A percentile compares a stretch with the other conserved stretches of the same genome.
Evolutionary conservation across 2,329 filamentous ascomycete species (phyloP).

Genomic region (Metarhizium guizhouense): DNA sequence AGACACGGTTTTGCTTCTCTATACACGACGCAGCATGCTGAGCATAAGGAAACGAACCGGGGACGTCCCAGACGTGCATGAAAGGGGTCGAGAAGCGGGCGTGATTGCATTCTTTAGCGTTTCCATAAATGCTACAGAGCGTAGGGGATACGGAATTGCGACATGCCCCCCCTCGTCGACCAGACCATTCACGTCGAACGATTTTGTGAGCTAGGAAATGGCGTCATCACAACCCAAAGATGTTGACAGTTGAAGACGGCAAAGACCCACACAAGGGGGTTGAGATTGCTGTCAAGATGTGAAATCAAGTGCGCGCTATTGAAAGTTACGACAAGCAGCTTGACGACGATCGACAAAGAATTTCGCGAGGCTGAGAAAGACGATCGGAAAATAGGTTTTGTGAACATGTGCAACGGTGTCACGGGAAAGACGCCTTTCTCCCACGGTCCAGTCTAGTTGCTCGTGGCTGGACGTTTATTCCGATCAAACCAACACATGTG

Average conservation of each 20-base stretch:
- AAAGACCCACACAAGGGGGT: not conserved
- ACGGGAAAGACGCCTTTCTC: too few species aligned
- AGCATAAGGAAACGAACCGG: not conserved
- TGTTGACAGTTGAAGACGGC: not conserved
- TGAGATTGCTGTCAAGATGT: not conserved
- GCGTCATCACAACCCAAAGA: constrained; percentile 2
- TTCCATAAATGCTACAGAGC: not conserved
- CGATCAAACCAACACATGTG: too few species aligned
- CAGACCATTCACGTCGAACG: too few species aligned
- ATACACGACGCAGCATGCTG: not conserved
- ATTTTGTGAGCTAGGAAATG: not conserved
- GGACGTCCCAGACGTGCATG: not conserved
- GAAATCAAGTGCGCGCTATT: not conserved
- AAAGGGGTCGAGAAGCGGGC: not conserved
- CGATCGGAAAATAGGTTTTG: too few species aligned
- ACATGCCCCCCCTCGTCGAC: not conserved
- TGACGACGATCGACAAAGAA: not conserved
- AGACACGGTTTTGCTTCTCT: not conserved
- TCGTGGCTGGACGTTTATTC: too few species aligned
- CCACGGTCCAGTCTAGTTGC: too few species aligned
- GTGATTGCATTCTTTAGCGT: not conserved
- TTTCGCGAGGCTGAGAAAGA: too few species aligned
- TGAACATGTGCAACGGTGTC: too few species aligned
- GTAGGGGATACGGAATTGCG: not conserved
- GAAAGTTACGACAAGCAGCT: not conserved